A percentile compares a stretch with the other conserved stretches of the same genome.
Evolutionary conservation across 345 rosid genomes (phyloP).

Genomic region (Ailanthus altissimus): DNA sequence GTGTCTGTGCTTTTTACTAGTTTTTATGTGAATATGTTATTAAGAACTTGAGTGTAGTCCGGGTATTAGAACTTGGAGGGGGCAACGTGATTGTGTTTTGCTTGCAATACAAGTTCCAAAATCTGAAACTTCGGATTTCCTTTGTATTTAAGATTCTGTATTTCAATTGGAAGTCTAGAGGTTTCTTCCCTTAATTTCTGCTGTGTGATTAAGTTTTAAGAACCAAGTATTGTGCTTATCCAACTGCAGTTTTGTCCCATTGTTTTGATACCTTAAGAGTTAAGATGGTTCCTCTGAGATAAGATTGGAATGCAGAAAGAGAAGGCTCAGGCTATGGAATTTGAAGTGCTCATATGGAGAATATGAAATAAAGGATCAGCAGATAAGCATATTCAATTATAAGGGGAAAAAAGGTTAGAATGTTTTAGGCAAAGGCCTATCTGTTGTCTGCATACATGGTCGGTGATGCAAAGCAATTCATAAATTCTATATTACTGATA

Average conservation of each 20-base stretch:
- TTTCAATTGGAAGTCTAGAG: conserved; percentile 14
- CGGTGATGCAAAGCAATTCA: conserved; percentile 5
- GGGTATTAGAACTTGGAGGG: conserved; percentile 24
- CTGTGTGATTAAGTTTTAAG: conserved; percentile 6
- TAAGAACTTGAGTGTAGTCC: conserved; percentile 27
- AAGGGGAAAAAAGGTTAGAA: conserved; percentile 18
- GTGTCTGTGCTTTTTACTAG: conserved; percentile 21
- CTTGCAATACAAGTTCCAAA: conserved; percentile 26
- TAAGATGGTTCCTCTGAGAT: conserved; percentile 22
- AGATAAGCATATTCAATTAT: conserved; percentile 38
- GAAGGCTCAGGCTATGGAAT: conserved; percentile 17
- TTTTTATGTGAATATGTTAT: conserved; percentile 38
- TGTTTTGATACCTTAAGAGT: conserved; percentile 30
- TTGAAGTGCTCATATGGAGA: conserved; percentile 25
- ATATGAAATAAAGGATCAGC: conserved; percentile 33
- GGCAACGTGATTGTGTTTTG: conserved; percentile 24
- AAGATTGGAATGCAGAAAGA: conserved; percentile 24
- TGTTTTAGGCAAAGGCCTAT: conserved; percentile 14
- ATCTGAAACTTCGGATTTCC: conserved; percentile 25
- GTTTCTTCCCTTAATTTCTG: not conserved
- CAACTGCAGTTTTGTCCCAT: not conserved
- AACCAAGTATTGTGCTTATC: not conserved
- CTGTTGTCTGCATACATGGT: not conserved
- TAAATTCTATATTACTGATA: not conserved
- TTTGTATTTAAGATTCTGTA: conserved; percentile 21